These are phyloP conservation scores for Starmera amethionina DNA, from an alignment of 805 yeast genomes.

Conservation along the genomic window DNA sequence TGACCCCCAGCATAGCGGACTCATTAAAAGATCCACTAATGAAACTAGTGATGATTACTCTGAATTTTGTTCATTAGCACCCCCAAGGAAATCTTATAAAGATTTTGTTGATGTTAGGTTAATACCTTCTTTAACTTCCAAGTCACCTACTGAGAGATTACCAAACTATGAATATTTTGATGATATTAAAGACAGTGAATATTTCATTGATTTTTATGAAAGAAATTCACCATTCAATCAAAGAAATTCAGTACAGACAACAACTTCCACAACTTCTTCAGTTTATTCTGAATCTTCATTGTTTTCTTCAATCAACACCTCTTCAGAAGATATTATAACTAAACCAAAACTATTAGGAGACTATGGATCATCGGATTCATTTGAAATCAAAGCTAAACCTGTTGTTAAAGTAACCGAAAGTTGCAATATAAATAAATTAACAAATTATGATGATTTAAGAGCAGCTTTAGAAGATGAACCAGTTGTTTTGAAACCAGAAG, in stretches of 20 bases:
- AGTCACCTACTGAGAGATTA: background rate
- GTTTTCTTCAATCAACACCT: background rate
- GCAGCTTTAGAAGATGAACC: background rate
- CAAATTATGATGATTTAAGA: background rate
- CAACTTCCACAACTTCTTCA: background rate
- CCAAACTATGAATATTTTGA: background rate
- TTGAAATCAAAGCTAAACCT: background rate
- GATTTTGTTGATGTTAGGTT: background rate
- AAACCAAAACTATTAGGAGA: background rate
- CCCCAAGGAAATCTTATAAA: too few species aligned
- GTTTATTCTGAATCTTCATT: background rate
- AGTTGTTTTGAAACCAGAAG: background rate
- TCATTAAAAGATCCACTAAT: background rate
- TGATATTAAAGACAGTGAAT: background rate
- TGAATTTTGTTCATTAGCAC: too few species aligned
- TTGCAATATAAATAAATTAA: too few species aligned
- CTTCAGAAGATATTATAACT: background rate
- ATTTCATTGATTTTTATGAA: slow-evolving; percentile 1
- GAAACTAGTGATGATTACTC: background rate
- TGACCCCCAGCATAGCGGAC: background rate
- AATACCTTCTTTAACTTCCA: background rate
- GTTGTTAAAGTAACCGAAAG: too few species aligned
- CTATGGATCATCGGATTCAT: background rate
- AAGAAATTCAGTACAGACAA: background rate
- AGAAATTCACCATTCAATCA: background rate